phyloP scores from a whole-genome alignment of 768 basidiomycete species.

The Mycena albidolilacea region DNA sequence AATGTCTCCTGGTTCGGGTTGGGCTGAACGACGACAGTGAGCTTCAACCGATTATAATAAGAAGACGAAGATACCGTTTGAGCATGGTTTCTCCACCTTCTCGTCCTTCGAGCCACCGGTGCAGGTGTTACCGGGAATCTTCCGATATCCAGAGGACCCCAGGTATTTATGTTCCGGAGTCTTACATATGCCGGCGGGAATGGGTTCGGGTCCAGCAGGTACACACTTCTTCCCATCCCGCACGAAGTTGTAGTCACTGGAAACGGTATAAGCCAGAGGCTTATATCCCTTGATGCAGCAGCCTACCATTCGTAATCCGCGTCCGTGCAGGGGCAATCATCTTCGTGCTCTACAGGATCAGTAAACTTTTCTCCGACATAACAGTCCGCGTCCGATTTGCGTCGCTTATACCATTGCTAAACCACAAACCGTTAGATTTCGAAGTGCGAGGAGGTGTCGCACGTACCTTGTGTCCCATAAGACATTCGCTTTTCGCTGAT shows the following conservation, averaged over 20 bases:
- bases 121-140: conserved; percentile 95
- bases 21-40: conserved; percentile 61
- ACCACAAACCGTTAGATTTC: conserved; percentile 9
- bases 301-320: conserved; percentile 94
- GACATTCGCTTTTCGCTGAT: conserved; percentile 74
- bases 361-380: conserved; percentile 92
- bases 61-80: conserved; percentile 70
- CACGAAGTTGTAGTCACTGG: conserved; percentile 92
- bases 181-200: conserved; percentile 82
- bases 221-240: conserved; percentile 83
- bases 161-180: conserved; percentile 73
- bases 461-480: conserved; percentile 94
- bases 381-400: conserved; percentile 88
- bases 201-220: conserved; percentile 89
- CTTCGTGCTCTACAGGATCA: conserved; percentile 89
- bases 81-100: conserved; percentile 80
- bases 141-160: conserved; percentile 93
- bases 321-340: conserved; percentile 86
- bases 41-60: not conserved
- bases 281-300: not conserved
- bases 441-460: not conserved
- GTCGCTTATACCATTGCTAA: conserved; percentile 94
- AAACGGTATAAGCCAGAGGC: conserved; percentile 1
- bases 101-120: conserved; percentile 83
- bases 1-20: conserved; percentile 84